phyloP scores from a whole-genome alignment of 352 stramenopile genomes.

The Phytophthora nicotianae region DNA sequence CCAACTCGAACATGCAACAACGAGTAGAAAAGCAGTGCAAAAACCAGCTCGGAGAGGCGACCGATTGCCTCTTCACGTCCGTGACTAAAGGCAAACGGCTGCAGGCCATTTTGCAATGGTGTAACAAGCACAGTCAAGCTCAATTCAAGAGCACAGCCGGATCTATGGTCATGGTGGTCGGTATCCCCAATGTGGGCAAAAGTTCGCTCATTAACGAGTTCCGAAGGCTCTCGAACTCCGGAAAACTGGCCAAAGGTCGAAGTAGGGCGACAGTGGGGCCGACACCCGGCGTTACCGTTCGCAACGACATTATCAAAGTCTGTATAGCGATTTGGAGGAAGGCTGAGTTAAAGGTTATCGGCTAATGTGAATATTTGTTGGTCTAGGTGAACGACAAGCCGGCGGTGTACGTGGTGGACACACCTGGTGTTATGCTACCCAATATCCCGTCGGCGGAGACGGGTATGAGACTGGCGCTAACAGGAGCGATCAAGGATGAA shows the following conservation, averaged over 20 bases:
- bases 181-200: slow-evolving; percentile 92
- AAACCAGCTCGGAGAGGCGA: slow-evolving; percentile 36
- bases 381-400: slow-evolving; percentile 81
- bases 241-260: slow-evolving; percentile 81
- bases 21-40: slow-evolving; percentile 71
- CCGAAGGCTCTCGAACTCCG: slow-evolving; percentile 66
- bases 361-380: slow-evolving; percentile 1
- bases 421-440: slow-evolving; percentile 88
- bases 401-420: slow-evolving; percentile 90
- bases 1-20: slow-evolving; percentile 85
- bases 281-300: slow-evolving; percentile 85
- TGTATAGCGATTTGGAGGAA: not conserved
- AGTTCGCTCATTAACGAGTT: slow-evolving; percentile 92
- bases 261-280: slow-evolving; percentile 83
- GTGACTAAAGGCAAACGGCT: slow-evolving; percentile 79
- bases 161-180: slow-evolving; percentile 89
- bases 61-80: slow-evolving; percentile 80
- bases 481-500: slow-evolving; percentile 88
- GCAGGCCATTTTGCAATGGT: slow-evolving; percentile 81
- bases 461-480: slow-evolving; percentile 85
- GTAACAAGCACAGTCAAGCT: slow-evolving; percentile 68
- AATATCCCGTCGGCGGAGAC: slow-evolving; percentile 82
- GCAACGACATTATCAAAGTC: slow-evolving; percentile 91
- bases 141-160: slow-evolving; percentile 88
- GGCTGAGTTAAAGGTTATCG: slow-evolving; percentile 11